phyloP scores from a whole-genome alignment of 106 monocot species.

The Acorus gramineus region DNA sequence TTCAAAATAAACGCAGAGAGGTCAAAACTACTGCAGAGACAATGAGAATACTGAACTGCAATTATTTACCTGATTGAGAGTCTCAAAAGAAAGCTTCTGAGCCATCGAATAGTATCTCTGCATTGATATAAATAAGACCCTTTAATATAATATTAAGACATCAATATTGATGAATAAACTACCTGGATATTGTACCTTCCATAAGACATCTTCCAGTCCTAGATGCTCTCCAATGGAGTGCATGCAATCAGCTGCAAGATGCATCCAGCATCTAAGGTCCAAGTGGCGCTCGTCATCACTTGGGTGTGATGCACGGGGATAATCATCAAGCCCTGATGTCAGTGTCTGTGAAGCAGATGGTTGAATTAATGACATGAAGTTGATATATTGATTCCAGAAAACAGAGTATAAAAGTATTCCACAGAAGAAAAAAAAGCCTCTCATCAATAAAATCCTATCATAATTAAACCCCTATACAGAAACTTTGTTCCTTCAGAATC shows the following conservation, averaged over 20 bases:
- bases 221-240: conserved; percentile 53
- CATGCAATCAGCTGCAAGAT: conserved; percentile 84
- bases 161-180: no score
- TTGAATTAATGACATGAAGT: conserved; percentile 4
- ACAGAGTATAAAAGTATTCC: no score
- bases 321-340: conserved; percentile 93
- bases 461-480: no score
- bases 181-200: conserved; percentile 29
- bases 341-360: conserved; percentile 36
- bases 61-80: conserved; percentile 69
- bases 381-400: no score
- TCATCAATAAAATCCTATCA: no score
- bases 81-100: conserved; percentile 64
- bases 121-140: neutral
- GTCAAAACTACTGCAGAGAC: neutral
- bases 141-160: no score
- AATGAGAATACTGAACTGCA: neutral
- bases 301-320: conserved; percentile 96
- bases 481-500: no score
- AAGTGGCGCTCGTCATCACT: conserved; percentile 83
- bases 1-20: neutral
- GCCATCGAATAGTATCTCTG: conserved; percentile 57
- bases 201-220: conserved; percentile 21
- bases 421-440: no score
- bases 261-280: conserved; percentile 96